phyloP scores from a whole-genome alignment of 2,329 filamentous ascomycete species.

The Hymenoscyphus linearis region DNA sequence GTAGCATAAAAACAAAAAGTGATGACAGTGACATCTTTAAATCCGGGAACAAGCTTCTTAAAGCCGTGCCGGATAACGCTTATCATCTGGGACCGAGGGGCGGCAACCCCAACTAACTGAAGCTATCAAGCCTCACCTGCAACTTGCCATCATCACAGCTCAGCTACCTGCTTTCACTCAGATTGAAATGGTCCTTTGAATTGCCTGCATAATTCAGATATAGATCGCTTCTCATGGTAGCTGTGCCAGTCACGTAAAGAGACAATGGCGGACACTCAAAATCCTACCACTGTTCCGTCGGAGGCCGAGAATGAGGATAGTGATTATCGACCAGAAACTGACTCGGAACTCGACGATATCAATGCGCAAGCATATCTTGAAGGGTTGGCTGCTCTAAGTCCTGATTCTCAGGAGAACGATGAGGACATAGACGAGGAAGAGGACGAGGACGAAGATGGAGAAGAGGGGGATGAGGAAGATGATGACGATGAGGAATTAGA shows the following conservation, averaged over 20 bases:
- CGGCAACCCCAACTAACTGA: neutral
- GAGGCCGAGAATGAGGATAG: slow-evolving; percentile 23
- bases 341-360: slow-evolving; percentile 1
- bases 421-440: slow-evolving; percentile 12
- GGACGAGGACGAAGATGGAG: slow-evolving; percentile 16
- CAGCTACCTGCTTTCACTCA: neutral
- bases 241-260: neutral
- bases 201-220: neutral
- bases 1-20: neutral
- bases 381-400: neutral
- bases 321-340: slow-evolving; percentile 29
- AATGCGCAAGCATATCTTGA: slow-evolving; percentile 4
- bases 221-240: neutral
- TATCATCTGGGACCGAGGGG: neutral
- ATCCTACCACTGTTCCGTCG: neutral
- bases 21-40: neutral
- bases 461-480: slow-evolving; percentile 10
- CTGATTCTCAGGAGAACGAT: slow-evolving; percentile 6
- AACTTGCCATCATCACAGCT: neutral
- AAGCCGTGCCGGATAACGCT: neutral
- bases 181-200: neutral
- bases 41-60: neutral
- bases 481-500: slow-evolving; percentile 8
- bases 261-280: neutral
- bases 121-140: neutral